phyloP scores from a whole-genome alignment of 768 basidiomycete genomes.

The Austroboletus eburneus region DNA sequence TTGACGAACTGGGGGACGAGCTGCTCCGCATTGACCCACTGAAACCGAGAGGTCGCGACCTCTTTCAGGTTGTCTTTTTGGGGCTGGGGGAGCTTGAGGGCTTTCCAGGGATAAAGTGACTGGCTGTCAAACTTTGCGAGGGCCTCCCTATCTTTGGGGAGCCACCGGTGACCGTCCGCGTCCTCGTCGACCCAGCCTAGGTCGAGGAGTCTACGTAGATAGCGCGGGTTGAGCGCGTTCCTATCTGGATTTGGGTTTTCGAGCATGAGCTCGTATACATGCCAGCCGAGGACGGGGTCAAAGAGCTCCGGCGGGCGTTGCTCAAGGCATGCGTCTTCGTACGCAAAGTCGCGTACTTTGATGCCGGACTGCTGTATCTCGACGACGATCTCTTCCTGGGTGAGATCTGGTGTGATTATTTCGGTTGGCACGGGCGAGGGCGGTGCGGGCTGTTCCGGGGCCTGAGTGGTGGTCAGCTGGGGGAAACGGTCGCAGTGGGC shows the following conservation, averaged over 20 bases:
- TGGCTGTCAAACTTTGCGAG: conserved; percentile 24
- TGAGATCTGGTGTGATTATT: conserved; percentile 31
- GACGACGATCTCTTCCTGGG: conserved; percentile 31
- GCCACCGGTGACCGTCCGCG: conserved; percentile 23
- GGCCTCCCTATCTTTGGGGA: conserved; percentile 22
- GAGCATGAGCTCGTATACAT: conserved; percentile 27
- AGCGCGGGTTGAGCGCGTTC: conserved; percentile 18
- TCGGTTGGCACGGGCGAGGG: conserved; percentile 33
- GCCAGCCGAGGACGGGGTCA: conserved; percentile 29
- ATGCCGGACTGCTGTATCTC: conserved; percentile 28
- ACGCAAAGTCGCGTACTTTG: conserved; percentile 32
- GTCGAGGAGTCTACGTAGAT: conserved; percentile 28
- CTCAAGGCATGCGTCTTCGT: conserved; percentile 13
- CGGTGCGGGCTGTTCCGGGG: conserved; percentile 11
- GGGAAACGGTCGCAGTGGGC: background rate
- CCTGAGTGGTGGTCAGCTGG: conserved; percentile 1
- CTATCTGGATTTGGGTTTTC: conserved; percentile 17
- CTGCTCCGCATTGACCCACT: conserved; percentile 30
- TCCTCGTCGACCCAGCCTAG: conserved; percentile 26
- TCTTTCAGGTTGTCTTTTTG: conserved; percentile 23
- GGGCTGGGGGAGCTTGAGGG: conserved; percentile 21
- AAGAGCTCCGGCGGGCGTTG: conserved; percentile 25
- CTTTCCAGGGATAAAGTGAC: conserved; percentile 26
- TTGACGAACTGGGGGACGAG: conserved; percentile 23
- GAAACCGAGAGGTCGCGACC: conserved; percentile 26